Percentiles rank a stretch among this genome's conserved stretches.
These are phyloP conservation scores for Penicillium fimorum DNA, from an alignment of 495 filamentous ascomycete genomes.

Conservation along the genomic window DNA sequence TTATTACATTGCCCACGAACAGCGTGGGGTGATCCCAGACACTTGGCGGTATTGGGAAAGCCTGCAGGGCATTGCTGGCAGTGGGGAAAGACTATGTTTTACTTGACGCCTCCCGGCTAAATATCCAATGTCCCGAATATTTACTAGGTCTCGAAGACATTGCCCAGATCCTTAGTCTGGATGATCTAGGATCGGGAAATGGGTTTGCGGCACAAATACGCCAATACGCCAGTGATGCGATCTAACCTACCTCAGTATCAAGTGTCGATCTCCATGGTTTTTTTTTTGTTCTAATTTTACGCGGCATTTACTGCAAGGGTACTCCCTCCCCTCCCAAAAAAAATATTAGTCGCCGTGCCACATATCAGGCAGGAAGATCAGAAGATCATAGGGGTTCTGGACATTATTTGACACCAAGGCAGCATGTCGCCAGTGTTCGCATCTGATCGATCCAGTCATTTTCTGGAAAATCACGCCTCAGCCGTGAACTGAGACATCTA, in stretches of 20 bases:
- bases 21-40: conserved; percentile 1
- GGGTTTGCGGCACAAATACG: background rate
- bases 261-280: background rate
- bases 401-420: conserved; percentile 19
- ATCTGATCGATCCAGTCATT: conserved; percentile 29
- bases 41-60: background rate
- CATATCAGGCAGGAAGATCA: conserved; percentile 11
- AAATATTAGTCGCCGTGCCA: conserved; percentile 7
- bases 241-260: conserved; percentile 1
- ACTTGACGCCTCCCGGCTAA: background rate
- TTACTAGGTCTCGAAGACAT: background rate
- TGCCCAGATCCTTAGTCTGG: background rate
- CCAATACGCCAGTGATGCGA: background rate
- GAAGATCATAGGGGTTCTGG: conserved; percentile 4
- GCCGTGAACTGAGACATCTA: conserved; percentile 25
- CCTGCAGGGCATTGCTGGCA: background rate
- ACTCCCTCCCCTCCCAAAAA: background rate
- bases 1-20: background rate
- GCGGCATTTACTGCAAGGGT: background rate
- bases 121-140: background rate
- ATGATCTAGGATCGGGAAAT: background rate
- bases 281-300: background rate
- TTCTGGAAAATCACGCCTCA: conserved; percentile 18
- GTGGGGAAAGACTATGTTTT: background rate
- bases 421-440: conserved; percentile 18